Evolutionary conservation across 768 basidiomycete genomes (phyloP), one percentile per base, ranked within the genome.

Genomic region (Hericium coralloides): DNA sequence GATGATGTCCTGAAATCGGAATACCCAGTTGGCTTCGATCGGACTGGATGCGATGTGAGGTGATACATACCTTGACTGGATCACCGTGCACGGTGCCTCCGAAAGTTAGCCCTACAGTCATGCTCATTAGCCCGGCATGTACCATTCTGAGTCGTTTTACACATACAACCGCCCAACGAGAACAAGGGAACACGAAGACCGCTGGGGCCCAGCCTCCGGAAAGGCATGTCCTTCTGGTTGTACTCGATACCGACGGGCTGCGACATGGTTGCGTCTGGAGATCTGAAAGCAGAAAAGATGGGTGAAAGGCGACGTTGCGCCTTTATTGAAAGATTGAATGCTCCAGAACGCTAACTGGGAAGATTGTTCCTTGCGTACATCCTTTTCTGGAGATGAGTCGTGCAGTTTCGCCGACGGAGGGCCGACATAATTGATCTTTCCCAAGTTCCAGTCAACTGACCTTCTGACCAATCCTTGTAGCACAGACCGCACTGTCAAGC

Each of bases 171-270:
- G 57, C 80, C 82, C 38, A 80, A 73, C 12, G 74, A 75, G 68
- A 84, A 76, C 18, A 77, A 65, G 7, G 79, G 76, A 3, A 82
- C 80, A 38, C 76, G 70, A 52, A 80, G 65, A 17, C 80, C 79
- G 36, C 72, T 73, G 20, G 69, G 62, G 49, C 79, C 79, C 15
- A 79, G 68, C 53, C 74, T 72, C 56, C 74, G 72, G 64, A 72
- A 74, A 12, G 61, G 66, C 73, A 74, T 74, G 39, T 66, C 64
- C 66, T 75, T 75, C 54, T 67, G 68, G 22, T 74, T 63, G 52
- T 69, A 74, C 50, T 72, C 72, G 17, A 66, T 58, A 53, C 62
- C 20, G 43, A 45, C 43, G 31, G 31, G 31, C 31, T 31, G 31
- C 31, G 31, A 31, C 31, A 31, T 31, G 31, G 7, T 31, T 31